phyloP scores from a whole-genome alignment of 75 land plant species.

The Chamaecyparis obtusa region DNA sequence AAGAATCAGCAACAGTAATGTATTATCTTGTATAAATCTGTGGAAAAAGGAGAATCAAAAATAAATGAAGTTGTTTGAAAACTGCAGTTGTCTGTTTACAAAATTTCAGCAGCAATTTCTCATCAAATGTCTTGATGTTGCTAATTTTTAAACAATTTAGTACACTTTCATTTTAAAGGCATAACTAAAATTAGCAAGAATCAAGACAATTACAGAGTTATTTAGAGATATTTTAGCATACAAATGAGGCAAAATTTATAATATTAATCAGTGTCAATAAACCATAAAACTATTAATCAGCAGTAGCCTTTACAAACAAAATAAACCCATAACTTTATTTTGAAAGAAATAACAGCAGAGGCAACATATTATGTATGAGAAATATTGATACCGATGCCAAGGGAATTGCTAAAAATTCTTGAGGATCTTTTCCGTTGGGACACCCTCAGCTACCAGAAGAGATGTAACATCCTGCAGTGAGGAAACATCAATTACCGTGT shows the following conservation, averaged over 20 bases:
- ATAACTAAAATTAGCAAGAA: not conserved
- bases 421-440: constrained; percentile 70
- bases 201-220: not conserved
- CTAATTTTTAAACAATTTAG: not conserved
- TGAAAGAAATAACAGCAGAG: not conserved
- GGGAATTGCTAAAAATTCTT: constrained; percentile 57
- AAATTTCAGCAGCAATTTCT: not conserved
- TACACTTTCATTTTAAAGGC: not conserved
- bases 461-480: constrained; percentile 79
- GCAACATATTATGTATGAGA: not conserved
- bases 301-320: not conserved
- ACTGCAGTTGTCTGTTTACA: not conserved
- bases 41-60: not conserved
- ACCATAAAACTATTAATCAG: not conserved
- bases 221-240: not conserved
- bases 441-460: constrained; percentile 67
- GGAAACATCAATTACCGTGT: not conserved
- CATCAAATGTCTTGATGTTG: not conserved
- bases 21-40: not conserved
- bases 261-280: not conserved
- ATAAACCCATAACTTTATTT: not conserved
- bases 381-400: constrained; percentile 6
- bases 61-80: not conserved
- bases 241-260: not conserved
- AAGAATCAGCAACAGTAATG: not conserved